phyloP scores from a whole-genome alignment of 1,284 basidiomycete species.

The Papiliotrema flavescens region DNA sequence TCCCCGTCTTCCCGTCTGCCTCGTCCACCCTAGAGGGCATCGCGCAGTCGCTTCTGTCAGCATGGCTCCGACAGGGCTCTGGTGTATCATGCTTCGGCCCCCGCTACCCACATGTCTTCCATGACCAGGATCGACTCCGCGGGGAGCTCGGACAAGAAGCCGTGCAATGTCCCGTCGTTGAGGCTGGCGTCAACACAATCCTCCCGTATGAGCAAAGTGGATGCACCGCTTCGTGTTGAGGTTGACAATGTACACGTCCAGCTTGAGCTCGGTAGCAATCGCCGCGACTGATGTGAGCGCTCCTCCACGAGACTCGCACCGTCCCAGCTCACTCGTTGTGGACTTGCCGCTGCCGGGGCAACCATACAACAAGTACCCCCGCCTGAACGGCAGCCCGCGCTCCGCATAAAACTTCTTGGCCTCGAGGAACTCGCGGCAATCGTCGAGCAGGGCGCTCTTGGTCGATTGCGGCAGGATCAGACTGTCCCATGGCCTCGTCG shows the following conservation, averaged over 20 bases:
- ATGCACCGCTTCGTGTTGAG: not conserved
- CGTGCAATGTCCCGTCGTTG: too few relatives aligned
- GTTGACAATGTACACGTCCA: not conserved
- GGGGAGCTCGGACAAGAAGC: too few relatives aligned
- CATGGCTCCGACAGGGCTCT: too few relatives aligned
- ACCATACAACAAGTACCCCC: constrained; percentile 5
- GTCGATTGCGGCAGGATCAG: constrained; percentile 65
- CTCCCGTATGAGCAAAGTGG: not conserved
- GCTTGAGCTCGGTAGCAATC: not conserved
- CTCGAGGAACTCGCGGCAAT: constrained; percentile 62
- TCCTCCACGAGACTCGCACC: too few relatives aligned
- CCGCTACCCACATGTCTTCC: too few relatives aligned
- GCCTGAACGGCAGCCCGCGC: not conserved
- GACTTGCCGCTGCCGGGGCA: not conserved
- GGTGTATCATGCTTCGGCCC: too few relatives aligned
- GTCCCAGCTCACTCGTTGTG: too few relatives aligned
- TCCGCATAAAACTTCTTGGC: not conserved
- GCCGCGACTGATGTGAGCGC: not conserved
- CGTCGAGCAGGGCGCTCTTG: constrained; percentile 61
- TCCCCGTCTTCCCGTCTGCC: not conserved
- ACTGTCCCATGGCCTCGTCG: constrained; percentile 56
- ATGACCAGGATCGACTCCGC: too few relatives aligned
- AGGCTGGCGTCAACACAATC: too few relatives aligned
- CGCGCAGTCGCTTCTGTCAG: not conserved
- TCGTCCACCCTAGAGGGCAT: not conserved